Evolutionary conservation across 2,329 filamentous ascomycete genomes (phyloP).

Genomic region (Xylogone sp.): DNA sequence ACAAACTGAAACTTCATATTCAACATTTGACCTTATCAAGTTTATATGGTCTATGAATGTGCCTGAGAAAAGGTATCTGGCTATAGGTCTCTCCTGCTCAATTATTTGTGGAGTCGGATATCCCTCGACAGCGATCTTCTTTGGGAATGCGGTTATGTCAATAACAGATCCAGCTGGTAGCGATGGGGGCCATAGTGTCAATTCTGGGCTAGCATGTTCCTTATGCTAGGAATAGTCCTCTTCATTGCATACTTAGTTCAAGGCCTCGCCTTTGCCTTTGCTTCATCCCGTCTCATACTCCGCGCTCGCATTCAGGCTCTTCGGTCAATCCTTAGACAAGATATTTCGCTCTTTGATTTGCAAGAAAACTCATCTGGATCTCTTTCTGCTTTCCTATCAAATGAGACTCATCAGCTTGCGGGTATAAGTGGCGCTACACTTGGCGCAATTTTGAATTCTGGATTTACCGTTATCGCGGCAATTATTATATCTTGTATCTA

Average conservation of each 20-base stretch:
- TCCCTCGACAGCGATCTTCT: background rate
- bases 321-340: conserved; percentile 47
- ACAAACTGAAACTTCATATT: background rate
- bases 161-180: background rate
- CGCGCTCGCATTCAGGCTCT: conserved; percentile 58
- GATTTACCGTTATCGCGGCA: conserved; percentile 63
- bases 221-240: conserved; percentile 35
- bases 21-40: background rate
- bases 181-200: conserved; percentile 18
- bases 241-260: conserved; percentile 20
- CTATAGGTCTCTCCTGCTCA: background rate
- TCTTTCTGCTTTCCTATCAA: conserved; percentile 65
- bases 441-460: conserved; percentile 63
- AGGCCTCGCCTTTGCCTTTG: conserved; percentile 23
- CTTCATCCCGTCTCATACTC: conserved; percentile 26
- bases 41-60: background rate
- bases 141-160: background rate
- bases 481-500: conserved; percentile 67
- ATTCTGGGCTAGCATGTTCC: conserved; percentile 43
- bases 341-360: conserved; percentile 57
- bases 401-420: conserved; percentile 62
- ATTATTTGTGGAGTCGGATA: background rate
- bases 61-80: background rate
- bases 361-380: conserved; percentile 56
- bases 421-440: conserved; percentile 68